Conservation (phyloP, 1,284 basidiomycete genomes). For the Sparassis latifolia region DNA sequence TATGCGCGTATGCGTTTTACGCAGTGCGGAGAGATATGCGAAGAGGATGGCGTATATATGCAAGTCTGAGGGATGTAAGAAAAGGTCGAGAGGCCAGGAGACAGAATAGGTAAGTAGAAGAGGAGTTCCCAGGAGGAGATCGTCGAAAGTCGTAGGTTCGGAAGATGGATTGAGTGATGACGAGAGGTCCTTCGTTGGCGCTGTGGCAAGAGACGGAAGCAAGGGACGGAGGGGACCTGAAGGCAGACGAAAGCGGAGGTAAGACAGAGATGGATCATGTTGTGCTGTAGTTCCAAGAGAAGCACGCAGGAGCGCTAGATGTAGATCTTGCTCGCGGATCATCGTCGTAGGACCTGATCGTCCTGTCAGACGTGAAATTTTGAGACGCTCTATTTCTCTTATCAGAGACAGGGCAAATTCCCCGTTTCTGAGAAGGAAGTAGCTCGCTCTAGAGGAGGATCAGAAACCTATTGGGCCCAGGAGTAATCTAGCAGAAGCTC, state of each 20-base stretch:
- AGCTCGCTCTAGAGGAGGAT: constrained; percentile 52
- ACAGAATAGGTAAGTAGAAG: constrained; percentile 64
- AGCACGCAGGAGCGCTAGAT: constrained; percentile 74
- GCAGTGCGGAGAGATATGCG: constrained; percentile 76
- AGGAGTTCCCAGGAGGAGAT: constrained; percentile 75
- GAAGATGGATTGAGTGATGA: constrained; percentile 25
- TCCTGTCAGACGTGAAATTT: constrained; percentile 65
- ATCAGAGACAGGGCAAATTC: constrained; percentile 80
- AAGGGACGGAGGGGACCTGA: constrained; percentile 74
- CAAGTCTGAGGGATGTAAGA: constrained; percentile 73
- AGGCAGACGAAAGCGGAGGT: constrained; percentile 68
- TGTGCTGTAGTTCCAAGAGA: constrained; percentile 83
- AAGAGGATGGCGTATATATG: constrained; percentile 73
- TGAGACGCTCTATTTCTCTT: constrained; percentile 75
- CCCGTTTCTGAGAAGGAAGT: constrained; percentile 84
- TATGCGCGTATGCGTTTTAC: constrained; percentile 76
- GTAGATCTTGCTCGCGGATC: constrained; percentile 83
- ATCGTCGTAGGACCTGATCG: constrained; percentile 60
- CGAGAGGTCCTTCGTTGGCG: constrained; percentile 25
- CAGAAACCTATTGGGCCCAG: neutral
- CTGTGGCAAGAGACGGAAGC: constrained; percentile 55
- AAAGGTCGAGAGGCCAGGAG: constrained; percentile 85
- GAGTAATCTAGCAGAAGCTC: constrained; percentile 21
- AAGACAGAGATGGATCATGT: constrained; percentile 66
- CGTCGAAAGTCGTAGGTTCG: constrained; percentile 55